A percentile compares a stretch with the other conserved stretches of the same genome.
Conservation (phyloP, 2,329 filamentous ascomycete species). For the Simplicillium aogashimaense region DNA sequence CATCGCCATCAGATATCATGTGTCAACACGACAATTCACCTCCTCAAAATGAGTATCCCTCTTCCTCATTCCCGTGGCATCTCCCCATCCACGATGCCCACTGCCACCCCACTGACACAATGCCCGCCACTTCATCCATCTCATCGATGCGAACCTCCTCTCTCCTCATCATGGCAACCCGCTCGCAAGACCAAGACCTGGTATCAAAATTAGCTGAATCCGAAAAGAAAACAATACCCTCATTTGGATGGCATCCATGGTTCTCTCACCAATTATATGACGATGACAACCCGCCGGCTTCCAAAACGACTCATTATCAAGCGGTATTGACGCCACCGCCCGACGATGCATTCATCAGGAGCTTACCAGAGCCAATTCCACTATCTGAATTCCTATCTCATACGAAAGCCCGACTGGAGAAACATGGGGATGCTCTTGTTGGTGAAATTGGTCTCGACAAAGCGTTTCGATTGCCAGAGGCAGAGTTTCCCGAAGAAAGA, state of each 20-base stretch:
- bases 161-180: constrained; percentile 69
- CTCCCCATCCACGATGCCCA: constrained; percentile 68
- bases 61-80: constrained; percentile 53
- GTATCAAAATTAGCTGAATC: constrained; percentile 49
- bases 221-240: constrained; percentile 39
- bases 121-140: constrained; percentile 49
- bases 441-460: constrained; percentile 75
- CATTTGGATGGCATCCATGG: constrained; percentile 87
- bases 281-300: constrained; percentile 29
- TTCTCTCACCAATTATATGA: constrained; percentile 70
- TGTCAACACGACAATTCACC: neutral
- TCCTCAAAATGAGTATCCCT: neutral
- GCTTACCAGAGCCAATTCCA: constrained; percentile 49
- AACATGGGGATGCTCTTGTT: constrained; percentile 55
- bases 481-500: constrained; percentile 33
- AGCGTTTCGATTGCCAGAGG: constrained; percentile 61
- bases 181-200: constrained; percentile 64
- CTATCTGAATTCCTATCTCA: constrained; percentile 48
- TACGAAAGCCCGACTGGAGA: constrained; percentile 43
- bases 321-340: constrained; percentile 47
- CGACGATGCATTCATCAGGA: constrained; percentile 30
- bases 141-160: constrained; percentile 54
- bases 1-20: constrained; percentile 2
- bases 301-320: constrained; percentile 51
- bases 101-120: constrained; percentile 75